Evolutionary conservation across 129 eudicot species (phyloP).

Genomic region (Saussurea involucrata): DNA sequence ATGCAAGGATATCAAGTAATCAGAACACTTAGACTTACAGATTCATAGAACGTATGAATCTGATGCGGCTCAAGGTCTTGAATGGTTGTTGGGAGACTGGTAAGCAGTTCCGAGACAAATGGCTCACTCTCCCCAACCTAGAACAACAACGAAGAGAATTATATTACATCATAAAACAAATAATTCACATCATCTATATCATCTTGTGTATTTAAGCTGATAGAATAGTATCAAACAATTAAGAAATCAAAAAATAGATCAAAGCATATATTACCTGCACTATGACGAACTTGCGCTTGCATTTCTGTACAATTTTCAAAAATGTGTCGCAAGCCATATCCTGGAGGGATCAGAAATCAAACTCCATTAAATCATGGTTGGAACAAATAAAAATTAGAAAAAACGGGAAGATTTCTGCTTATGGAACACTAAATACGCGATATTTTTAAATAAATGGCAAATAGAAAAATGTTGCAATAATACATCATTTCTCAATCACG

Average conservation of each 20-base stretch:
- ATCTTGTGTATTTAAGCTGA: neutral
- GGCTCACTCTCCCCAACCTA: constrained; percentile 98
- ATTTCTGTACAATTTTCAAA: constrained; percentile 95
- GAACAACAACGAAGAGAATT: constrained; percentile 21
- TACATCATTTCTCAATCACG: neutral
- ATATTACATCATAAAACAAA: neutral
- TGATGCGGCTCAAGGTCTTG: constrained; percentile 93
- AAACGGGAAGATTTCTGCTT: neutral
- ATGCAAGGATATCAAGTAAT: neutral
- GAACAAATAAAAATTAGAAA: neutral
- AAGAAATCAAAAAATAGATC: neutral
- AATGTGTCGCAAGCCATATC: constrained; percentile 99
- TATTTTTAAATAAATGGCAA: neutral
- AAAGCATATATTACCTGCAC: constrained; percentile 58
- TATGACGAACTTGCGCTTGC: constrained; percentile 96
- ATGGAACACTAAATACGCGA: neutral
- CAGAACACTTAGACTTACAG: constrained; percentile 50
- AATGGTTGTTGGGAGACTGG: constrained; percentile 80
- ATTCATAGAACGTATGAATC: constrained; percentile 91
- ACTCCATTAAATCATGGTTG: neutral
- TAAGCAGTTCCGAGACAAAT: constrained; percentile 89
- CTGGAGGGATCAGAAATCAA: constrained; percentile 29
- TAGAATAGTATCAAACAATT: neutral
- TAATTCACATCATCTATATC: neutral
- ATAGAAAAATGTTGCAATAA: neutral